Evolutionary conservation across 2,329 filamentous ascomycete genomes (phyloP).

Genomic region (Talaromyces marneffei): DNA sequence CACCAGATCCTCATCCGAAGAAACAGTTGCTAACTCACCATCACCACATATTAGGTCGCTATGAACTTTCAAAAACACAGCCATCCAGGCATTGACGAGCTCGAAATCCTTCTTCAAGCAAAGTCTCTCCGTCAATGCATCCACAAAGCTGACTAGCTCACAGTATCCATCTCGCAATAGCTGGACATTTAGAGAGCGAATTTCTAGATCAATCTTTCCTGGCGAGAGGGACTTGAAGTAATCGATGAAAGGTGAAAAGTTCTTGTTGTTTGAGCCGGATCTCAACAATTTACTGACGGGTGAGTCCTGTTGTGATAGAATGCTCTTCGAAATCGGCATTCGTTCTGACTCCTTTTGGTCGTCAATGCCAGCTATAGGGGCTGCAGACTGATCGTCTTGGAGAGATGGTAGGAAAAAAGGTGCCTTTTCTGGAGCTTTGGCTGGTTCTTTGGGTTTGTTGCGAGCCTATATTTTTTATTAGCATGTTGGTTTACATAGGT

Average conservation of each 20-base stretch:
- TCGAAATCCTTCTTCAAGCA: constrained; percentile 75
- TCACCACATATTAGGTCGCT: constrained; percentile 50
- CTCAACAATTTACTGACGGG: constrained; percentile 47
- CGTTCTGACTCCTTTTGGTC: constrained; percentile 40
- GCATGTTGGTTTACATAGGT: not conserved
- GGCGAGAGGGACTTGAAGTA: constrained; percentile 77
- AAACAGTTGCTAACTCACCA: constrained; percentile 41
- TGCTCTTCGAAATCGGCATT: constrained; percentile 63
- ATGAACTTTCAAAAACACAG: constrained; percentile 80
- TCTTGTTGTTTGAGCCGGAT: constrained; percentile 43
- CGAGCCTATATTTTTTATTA: constrained; percentile 55
- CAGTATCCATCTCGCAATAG: constrained; percentile 44
- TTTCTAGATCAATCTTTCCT: constrained; percentile 80
- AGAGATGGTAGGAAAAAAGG: constrained; percentile 79
- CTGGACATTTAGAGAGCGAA: constrained; percentile 64
- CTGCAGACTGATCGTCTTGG: constrained; percentile 24
- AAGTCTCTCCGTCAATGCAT: constrained; percentile 69
- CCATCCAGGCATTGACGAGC: constrained; percentile 95
- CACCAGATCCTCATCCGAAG: constrained; percentile 39
- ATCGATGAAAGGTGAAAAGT: constrained; percentile 65
- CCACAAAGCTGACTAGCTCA: constrained; percentile 74
- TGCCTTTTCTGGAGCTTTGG: constrained; percentile 86
- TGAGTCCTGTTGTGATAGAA: constrained; percentile 24
- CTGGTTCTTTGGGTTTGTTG: constrained; percentile 88
- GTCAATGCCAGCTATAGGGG: constrained; percentile 10